These are phyloP conservation scores for Hanseniaspora lachancei DNA, from an alignment of 805 yeast species.

Conservation along the genomic window DNA sequence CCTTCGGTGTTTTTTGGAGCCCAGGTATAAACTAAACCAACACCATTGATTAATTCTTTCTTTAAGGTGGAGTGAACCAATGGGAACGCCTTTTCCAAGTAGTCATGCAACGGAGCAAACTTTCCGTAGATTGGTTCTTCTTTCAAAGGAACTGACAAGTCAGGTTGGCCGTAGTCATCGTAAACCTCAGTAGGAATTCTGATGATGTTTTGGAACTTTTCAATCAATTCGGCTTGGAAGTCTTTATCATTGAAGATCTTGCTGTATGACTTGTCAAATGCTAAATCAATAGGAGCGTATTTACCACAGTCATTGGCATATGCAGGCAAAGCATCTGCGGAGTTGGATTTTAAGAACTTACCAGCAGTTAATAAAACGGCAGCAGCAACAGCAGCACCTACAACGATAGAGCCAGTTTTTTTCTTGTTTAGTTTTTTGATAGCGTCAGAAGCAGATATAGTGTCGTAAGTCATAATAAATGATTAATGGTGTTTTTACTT, in stretches of 20 bases:
- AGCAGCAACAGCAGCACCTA: conserved; percentile 6
- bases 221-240: conserved; percentile 9
- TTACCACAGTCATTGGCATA: conserved; percentile 12
- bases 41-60: conserved; percentile 44
- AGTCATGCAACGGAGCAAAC: conserved; percentile 38
- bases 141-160: conserved; percentile 12
- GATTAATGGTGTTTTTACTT: neutral
- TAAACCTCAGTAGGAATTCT: conserved; percentile 45
- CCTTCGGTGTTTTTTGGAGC: conserved; percentile 34
- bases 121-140: conserved; percentile 14
- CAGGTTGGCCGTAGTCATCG: conserved; percentile 31
- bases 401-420: conserved; percentile 6
- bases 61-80: conserved; percentile 35
- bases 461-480: conserved; percentile 9
- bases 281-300: conserved; percentile 7
- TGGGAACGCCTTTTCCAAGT: conserved; percentile 44
- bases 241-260: conserved; percentile 11
- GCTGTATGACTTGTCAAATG: conserved; percentile 4
- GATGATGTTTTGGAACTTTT: conserved; percentile 40
- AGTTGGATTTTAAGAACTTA: neutral
- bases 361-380: conserved; percentile 6
- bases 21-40: conserved; percentile 54
- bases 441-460: conserved; percentile 13
- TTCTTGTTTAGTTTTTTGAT: conserved; percentile 8
- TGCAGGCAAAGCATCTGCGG: conserved; percentile 1